Evolutionary conservation across 176 grass and related monocot species (phyloP).

Genomic region (Oryza meridionalis): DNA sequence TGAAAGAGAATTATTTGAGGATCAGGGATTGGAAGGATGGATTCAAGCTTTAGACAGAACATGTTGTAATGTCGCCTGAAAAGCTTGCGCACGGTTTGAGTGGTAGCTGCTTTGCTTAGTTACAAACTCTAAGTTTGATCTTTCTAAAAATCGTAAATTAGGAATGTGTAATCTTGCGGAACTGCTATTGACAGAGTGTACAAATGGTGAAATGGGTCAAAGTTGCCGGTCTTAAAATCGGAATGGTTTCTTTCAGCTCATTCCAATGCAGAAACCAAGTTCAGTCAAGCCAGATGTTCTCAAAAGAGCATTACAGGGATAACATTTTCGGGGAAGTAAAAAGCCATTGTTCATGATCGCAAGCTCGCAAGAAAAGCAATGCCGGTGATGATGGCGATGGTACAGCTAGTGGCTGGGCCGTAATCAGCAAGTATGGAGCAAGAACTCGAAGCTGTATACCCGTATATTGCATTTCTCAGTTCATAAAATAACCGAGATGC

Average conservation of each 20-base stretch:
- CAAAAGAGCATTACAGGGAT: background rate
- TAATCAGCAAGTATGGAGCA: constrained; percentile 38
- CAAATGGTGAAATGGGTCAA: background rate
- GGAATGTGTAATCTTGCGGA: background rate
- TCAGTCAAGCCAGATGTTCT: constrained; percentile 10
- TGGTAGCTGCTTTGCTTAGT: background rate
- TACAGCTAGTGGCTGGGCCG: constrained; percentile 18
- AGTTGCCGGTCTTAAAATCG: background rate
- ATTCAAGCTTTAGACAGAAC: constrained; percentile 36
- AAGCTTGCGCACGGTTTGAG: background rate
- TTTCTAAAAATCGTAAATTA: background rate
- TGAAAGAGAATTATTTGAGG: constrained; percentile 35
- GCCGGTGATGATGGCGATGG: constrained; percentile 36
- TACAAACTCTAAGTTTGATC: background rate
- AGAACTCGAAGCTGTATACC: background rate
- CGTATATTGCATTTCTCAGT: background rate
- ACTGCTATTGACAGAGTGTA: background rate
- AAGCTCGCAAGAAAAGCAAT: constrained; percentile 37
- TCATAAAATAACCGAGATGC: constrained; percentile 23
- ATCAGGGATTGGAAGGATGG: constrained; percentile 22
- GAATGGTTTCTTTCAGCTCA: constrained; percentile 10
- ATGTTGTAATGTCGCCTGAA: constrained; percentile 12
- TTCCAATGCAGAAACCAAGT: constrained; percentile 17
- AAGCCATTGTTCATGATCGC: constrained; percentile 41
- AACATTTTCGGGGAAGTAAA: constrained; percentile 47